Base-by-base conservation (phyloP, 768 basidiomycete species). In the Termitomyces sp. region DNA sequence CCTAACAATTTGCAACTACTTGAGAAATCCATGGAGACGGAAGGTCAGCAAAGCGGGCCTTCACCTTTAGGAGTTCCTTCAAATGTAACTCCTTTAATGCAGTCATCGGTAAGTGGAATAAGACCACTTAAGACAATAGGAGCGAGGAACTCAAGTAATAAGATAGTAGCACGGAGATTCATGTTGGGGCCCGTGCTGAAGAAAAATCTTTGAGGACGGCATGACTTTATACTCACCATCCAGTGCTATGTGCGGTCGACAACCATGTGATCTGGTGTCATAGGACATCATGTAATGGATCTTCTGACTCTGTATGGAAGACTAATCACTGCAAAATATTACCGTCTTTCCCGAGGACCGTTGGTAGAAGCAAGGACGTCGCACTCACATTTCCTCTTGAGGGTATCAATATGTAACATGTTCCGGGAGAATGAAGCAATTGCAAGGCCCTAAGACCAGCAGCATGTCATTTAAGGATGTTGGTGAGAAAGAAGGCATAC, bases 21-120 rank as follows among this genome's bases (percentile, higher is more conserved):
- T 28, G 9, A 28, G 25, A 25, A 3, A 27, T 17, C 34, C 5
- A 37, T 17, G 16, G 25, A 5, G 21, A 25, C 25, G 23, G 16
- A 37, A 50, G 17, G 35, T 14, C 10, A 25, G 14, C 21, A 25
- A 16, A 17, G n/a, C 12, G 5, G 14, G n/a, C n/a, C 25, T 40
- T 14, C 25, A 40, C 50, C 50, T 51, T 40, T 12, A 19, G 59
- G 59, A 39, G 59, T 60, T 17, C 59, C 59, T 45, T 57, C 59
- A 21, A 60, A 60, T 2, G 59, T 60, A 30, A 60, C 59, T 17
- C 59, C 59, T 42, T 61, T 61, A n/a, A 61, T 54, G n/a, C 60
- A 61, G 32, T 57, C 60, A 16, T 35, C 54, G 3, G 55, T 54
- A 27, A 61, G 48, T 16, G 61, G 58, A 19, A 61, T 58, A 12